Base-by-base conservation (phyloP, 805 yeast genomes). In the Alloascoidea hylecoeti region DNA sequence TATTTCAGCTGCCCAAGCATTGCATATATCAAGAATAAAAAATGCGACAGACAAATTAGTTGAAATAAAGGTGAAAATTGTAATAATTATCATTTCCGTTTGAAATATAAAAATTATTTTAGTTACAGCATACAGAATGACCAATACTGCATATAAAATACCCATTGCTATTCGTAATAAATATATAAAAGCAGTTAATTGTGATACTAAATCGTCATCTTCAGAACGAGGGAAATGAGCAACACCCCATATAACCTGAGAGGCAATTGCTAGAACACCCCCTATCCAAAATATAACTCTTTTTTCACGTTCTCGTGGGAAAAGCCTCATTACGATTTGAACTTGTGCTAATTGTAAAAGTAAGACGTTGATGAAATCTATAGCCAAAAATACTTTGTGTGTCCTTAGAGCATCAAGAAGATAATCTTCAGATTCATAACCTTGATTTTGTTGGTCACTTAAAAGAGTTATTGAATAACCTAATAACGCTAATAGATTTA, bases 11-110 rank as follows among this genome's bases (percentile, higher is more conserved):
- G 77, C 75, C 81, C 86, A 83, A 4, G 76, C 64, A 51, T 74
- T 75, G 0, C 88, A 68, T 2, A 83, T 72, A 57, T 82, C 94
- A 3, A 85, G 79, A 36, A 83, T 64, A 51, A 81, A 83, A 44
- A 82, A 72, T 0, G 76, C 79, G 30, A 78, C 72, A 5, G 83
- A 78, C 5, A 75, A 51, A 44, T 74, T 66, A 1, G 77, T 68
- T 9, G 75, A 65, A 1, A 79, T 42, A 4, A 72, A 50, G 3
- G 82, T 71, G 16, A 78, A 52, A 0, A 71, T 15, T 0, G 85
- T 67, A n/a, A 82, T 53, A 1, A 76, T 55, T 48, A 78, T 57
- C 40, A 79, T 66, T 15, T 53, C 55, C 27, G 58, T 58, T 41
- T 70, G 65, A 38, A 73, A 57, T 18, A 80, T 64, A 33, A 67